Base-by-base conservation (phyloP, 176 grass and related monocot genomes). In the Oryza longistaminata region DNA sequence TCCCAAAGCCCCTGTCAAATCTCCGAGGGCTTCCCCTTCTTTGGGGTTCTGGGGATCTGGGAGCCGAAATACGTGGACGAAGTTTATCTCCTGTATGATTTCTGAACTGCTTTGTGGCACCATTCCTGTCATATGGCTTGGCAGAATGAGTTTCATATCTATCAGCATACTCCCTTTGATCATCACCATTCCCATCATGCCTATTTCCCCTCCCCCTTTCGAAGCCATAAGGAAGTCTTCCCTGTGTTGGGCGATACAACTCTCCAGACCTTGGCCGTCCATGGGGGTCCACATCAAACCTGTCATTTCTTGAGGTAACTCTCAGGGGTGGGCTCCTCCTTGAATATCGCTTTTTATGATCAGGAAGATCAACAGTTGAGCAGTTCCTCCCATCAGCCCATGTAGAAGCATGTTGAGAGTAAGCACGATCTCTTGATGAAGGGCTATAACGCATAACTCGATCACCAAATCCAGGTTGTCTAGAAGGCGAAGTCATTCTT, bases 301-400 rank as follows among this genome's bases (percentile, higher is more conserved):
- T 86, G 39, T 85, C 65, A 72, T 80, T 88, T 53, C 68, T 82
- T 81, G 88, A 88, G 6, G 81, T 67, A 49, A 77, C 62, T 78
- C 73, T 88, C 4, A 15, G 44, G 53, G 87, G 87, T 60, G 87
- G 80, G 73, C 87, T 94, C 74, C 90, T 89, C 81, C 88, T 80
- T 53, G 90, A 88, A 85, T 71, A 85, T 40, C 27, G 86, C 77
- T 87, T 90, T 48, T 65, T 83, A 73, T 88, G 84, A 82, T 88
- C 87, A 87, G 87, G 84, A 75, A 88, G 71, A 87, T 88, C 81
- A 64, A 76, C 86, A 15, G 88, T 73, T 58, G 90, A 91, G 66
- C 73, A 68, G 7, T 81, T 95, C 86, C 96, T 96, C 79, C 89
- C 88, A 40, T 91, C 90, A 91, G 87, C 85, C 91, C 96, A 98